Conservation (phyloP, 768 basidiomycete species). For the Polyporus arcularius region DNA sequence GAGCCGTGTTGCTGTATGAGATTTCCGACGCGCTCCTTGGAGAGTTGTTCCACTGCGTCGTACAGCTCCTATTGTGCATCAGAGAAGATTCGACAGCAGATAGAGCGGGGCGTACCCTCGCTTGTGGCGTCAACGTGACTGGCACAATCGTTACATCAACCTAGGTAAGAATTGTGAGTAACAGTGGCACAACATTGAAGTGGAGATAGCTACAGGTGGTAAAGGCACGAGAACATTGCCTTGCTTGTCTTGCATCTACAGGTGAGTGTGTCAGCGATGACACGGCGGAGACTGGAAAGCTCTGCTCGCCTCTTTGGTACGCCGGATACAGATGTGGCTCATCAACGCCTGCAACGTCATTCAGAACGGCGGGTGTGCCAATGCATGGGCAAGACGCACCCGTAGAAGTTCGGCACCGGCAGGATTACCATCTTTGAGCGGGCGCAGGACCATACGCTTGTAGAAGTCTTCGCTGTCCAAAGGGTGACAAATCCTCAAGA, state of each 20-base stretch:
- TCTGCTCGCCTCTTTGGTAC: slow-evolving; percentile 70
- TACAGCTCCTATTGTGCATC: slow-evolving; percentile 52
- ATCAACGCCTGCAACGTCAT: slow-evolving; percentile 59
- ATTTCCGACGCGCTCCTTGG: slow-evolving; percentile 60
- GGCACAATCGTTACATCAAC: slow-evolving; percentile 79
- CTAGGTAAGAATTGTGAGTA: slow-evolving; percentile 31
- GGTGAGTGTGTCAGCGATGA: not conserved
- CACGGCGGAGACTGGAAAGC: not conserved
- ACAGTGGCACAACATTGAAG: not conserved
- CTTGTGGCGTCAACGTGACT: slow-evolving; percentile 63
- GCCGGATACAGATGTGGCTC: slow-evolving; percentile 75
- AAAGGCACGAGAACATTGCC: slow-evolving; percentile 76
- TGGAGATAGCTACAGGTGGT: slow-evolving; percentile 52
- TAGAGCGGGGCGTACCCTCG: slow-evolving; percentile 51
- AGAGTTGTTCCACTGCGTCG: slow-evolving; percentile 64
- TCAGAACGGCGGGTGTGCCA: not conserved
- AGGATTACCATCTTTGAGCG: slow-evolving; percentile 68
- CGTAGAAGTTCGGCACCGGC: slow-evolving; percentile 70
- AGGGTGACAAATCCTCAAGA: slow-evolving; percentile 83
- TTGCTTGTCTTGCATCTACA: slow-evolving; percentile 78
- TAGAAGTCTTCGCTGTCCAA: slow-evolving; percentile 83
- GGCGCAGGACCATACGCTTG: slow-evolving; percentile 76
- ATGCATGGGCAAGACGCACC: slow-evolving; percentile 38
- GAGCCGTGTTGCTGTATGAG: slow-evolving; percentile 46
- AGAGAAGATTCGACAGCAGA: not conserved